Evolutionary conservation across 768 basidiomycete species (phyloP).

Genomic region (Kwoniella sp.): DNA sequence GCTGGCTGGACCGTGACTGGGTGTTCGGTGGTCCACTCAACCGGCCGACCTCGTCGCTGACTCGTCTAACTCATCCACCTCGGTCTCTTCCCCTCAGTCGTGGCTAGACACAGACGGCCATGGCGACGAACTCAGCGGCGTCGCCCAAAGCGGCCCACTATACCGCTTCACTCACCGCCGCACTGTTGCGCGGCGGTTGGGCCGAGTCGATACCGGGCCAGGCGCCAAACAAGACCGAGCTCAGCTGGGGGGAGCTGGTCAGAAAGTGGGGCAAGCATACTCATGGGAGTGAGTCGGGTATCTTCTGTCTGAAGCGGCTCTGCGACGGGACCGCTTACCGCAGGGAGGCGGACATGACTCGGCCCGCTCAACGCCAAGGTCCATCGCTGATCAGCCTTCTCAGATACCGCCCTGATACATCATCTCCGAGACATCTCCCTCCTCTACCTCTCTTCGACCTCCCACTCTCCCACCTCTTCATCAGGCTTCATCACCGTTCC

Average conservation of each 20-base stretch:
- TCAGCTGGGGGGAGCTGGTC: constrained; percentile 44
- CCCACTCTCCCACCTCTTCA: constrained; percentile 16
- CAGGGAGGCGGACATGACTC: not conserved
- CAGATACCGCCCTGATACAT: constrained; percentile 40
- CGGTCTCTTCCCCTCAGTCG: too few relatives aligned
- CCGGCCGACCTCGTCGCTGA: too few relatives aligned
- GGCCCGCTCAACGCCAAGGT: too few relatives aligned
- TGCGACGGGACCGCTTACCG: not conserved
- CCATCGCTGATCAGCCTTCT: too few relatives aligned
- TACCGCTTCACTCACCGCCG: constrained; percentile 28
- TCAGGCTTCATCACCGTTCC: constrained; percentile 27
- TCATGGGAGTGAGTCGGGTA: constrained; percentile 39
- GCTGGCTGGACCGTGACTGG: too few relatives aligned
- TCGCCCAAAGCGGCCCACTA: constrained; percentile 46
- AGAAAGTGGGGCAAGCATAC: constrained; percentile 51
- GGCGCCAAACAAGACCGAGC: constrained; percentile 37
- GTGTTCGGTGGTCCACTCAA: too few relatives aligned
- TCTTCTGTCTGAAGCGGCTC: not conserved
- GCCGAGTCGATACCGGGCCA: constrained; percentile 32
- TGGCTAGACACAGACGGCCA: too few relatives aligned
- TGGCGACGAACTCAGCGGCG: not conserved
- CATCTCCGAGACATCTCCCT: constrained; percentile 43
- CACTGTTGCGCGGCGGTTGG: constrained; percentile 45
- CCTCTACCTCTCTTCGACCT: constrained; percentile 31
- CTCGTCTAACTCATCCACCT: too few relatives aligned